Evolutionary conservation across 1,284 basidiomycete species (phyloP).

Genomic region (Cronartium quercuum): DNA sequence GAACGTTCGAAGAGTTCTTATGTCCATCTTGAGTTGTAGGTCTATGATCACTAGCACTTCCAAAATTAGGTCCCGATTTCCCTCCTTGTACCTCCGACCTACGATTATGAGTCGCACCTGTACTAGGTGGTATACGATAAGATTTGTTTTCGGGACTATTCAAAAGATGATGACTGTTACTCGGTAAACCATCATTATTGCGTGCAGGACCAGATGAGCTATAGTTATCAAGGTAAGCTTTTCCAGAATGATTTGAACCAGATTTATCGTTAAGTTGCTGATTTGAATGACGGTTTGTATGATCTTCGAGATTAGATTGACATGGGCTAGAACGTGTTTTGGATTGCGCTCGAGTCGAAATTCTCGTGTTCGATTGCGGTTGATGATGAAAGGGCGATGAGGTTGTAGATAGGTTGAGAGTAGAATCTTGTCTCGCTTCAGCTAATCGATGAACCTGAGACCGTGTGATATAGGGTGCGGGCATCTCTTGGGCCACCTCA

Average conservation of each 20-base stretch:
- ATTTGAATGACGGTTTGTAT: no score
- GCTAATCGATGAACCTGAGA: constrained; percentile 28
- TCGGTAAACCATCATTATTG: constrained; percentile 34
- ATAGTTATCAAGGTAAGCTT: no score
- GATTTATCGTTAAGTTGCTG: no score
- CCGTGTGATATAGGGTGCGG: constrained; percentile 22
- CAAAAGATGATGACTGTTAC: constrained; percentile 39
- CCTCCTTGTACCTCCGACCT: background rate
- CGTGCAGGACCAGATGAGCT: constrained; percentile 3
- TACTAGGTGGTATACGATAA: background rate
- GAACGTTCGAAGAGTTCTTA: no score
- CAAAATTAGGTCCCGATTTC: constrained; percentile 3
- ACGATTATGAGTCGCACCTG: background rate
- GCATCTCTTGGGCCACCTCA: background rate
- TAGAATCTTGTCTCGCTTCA: constrained; percentile 9
- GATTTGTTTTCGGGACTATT: constrained; percentile 37
- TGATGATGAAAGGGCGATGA: background rate
- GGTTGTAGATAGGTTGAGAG: background rate
- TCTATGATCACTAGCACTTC: background rate
- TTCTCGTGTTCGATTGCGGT: background rate
- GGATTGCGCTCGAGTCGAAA: no score
- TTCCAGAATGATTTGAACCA: no score
- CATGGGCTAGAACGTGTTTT: background rate
- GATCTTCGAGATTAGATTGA: background rate
- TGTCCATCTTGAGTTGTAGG: no score